These are phyloP conservation scores for Cubamyces lactineus DNA, from an alignment of 768 basidiomycete genomes.

Conservation along the genomic window DNA sequence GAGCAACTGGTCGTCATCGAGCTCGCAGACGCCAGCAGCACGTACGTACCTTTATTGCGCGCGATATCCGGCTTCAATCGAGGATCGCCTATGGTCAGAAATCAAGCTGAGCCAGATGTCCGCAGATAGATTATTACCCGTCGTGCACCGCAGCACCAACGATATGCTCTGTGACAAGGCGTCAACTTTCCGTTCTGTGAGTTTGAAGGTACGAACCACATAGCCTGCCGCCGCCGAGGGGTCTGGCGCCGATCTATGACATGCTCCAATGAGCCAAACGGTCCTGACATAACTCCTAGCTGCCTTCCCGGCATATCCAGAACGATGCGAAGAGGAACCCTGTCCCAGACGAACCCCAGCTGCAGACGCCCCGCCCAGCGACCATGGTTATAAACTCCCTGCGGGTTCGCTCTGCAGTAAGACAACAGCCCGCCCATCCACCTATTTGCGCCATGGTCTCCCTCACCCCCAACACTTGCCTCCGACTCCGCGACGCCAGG, in stretches of 20 bases:
- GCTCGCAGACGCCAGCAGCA: no score
- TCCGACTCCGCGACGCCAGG: not conserved
- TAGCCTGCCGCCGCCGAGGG: not conserved
- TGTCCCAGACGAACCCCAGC: not conserved
- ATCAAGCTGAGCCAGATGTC: no score
- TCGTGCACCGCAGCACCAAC: not conserved
- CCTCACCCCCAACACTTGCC: slow-evolving; percentile 1
- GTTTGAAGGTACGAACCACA: not conserved
- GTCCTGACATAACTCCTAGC: not conserved
- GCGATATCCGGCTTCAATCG: no score
- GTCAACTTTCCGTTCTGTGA: not conserved
- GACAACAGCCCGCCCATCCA: not conserved
- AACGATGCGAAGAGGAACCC: not conserved
- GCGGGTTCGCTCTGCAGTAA: not conserved
- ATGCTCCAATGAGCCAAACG: not conserved
- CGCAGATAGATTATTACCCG: not conserved
- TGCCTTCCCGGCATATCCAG: not conserved
- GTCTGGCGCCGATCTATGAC: not conserved
- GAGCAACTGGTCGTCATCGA: no score
- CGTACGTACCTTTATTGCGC: no score
- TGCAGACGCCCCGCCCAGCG: not conserved
- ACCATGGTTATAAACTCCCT: not conserved
- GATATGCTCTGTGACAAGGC: no score
- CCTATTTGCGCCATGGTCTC: not conserved
- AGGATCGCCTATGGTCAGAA: no score